A percentile compares a stretch with the other conserved stretches of the same genome.
Evolutionary conservation across 805 yeast species (phyloP).

Genomic region (Candida ascalaphidarum): DNA sequence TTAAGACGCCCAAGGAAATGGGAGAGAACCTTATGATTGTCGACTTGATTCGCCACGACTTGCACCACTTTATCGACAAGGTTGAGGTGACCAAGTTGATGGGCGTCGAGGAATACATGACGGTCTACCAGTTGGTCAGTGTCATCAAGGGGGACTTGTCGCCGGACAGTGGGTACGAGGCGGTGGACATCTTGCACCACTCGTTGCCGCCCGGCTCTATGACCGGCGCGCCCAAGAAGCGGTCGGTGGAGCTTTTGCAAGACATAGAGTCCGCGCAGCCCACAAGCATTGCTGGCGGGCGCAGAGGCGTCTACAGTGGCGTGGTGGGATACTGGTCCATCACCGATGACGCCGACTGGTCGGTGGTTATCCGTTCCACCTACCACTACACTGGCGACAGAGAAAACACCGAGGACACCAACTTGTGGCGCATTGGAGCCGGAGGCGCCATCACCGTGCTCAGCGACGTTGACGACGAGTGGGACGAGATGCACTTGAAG

Average conservation of each 20-base stretch:
- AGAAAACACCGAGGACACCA: slow-evolving; percentile 11
- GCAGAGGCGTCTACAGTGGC: slow-evolving; percentile 88
- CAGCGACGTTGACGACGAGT: slow-evolving; percentile 76
- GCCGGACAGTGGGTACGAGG: slow-evolving; percentile 34
- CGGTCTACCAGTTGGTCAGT: slow-evolving; percentile 87
- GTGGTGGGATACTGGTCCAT: slow-evolving; percentile 93
- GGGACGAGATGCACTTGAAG: slow-evolving; percentile 85
- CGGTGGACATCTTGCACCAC: slow-evolving; percentile 69
- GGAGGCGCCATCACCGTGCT: slow-evolving; percentile 96
- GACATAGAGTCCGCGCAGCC: slow-evolving; percentile 39
- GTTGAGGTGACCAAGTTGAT: slow-evolving; percentile 75
- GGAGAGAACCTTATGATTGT: slow-evolving; percentile 98
- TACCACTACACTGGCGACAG: slow-evolving; percentile 53
- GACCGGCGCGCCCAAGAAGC: slow-evolving; percentile 98
- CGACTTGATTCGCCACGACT: slow-evolving; percentile 88
- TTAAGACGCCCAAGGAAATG: slow-evolving; percentile 82
- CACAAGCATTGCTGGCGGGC: slow-evolving; percentile 24
- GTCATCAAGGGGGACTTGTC: slow-evolving; percentile 64
- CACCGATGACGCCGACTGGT: slow-evolving; percentile 87
- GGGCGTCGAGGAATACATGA: slow-evolving; percentile 86
- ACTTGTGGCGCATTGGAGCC: slow-evolving; percentile 84
- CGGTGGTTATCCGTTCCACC: slow-evolving; percentile 84
- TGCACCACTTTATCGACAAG: slow-evolving; percentile 53
- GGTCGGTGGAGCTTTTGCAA: slow-evolving; percentile 80
- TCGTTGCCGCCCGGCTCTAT: slow-evolving; percentile 97